A percentile compares a stretch with the other conserved stretches of the same genome.
Conservation (phyloP, 192 early-diverging fungal species). For the Gonapodya prolifera region DNA sequence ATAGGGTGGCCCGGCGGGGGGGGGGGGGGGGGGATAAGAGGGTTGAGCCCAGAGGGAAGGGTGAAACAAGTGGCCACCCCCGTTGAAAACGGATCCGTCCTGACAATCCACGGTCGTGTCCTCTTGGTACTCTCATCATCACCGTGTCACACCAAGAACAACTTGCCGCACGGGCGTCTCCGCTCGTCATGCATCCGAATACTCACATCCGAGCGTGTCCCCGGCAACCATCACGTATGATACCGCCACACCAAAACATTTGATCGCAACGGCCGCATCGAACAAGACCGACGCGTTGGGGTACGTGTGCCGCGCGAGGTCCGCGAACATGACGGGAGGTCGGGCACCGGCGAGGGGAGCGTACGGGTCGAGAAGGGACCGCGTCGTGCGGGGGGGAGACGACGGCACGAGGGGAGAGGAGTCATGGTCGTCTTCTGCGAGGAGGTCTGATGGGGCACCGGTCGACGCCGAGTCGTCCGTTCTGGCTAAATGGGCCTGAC, state of each 20-base stretch:
- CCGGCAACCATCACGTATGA: slow-evolving; percentile 93
- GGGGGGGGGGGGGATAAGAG: too few species aligned
- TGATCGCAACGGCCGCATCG: slow-evolving; percentile 93
- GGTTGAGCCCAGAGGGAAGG: slow-evolving; percentile 39
- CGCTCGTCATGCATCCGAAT: neutral
- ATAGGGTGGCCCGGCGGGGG: too few species aligned
- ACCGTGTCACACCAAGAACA: too few species aligned
- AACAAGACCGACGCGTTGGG: slow-evolving; percentile 77
- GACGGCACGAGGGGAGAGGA: neutral
- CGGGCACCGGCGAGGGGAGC: slow-evolving; percentile 47
- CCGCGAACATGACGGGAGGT: slow-evolving; percentile 70
- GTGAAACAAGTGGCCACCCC: neutral
- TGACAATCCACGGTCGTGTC: too few species aligned
- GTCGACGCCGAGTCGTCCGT: neutral
- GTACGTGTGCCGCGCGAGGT: slow-evolving; percentile 81
- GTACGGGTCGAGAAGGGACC: neutral
- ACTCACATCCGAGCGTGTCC: slow-evolving; percentile 53
- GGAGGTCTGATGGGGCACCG: neutral
- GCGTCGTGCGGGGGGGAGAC: neutral
- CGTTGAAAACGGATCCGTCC: neutral
- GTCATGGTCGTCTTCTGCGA: neutral
- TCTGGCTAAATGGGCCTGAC: neutral
- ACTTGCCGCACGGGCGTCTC: too few species aligned
- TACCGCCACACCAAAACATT: slow-evolving; percentile 94
- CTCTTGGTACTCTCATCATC: too few species aligned